Percentiles rank a stretch among this genome's conserved stretches.
Conservation (phyloP, 1,284 basidiomycete species). For the Puccinia horiana region DNA sequence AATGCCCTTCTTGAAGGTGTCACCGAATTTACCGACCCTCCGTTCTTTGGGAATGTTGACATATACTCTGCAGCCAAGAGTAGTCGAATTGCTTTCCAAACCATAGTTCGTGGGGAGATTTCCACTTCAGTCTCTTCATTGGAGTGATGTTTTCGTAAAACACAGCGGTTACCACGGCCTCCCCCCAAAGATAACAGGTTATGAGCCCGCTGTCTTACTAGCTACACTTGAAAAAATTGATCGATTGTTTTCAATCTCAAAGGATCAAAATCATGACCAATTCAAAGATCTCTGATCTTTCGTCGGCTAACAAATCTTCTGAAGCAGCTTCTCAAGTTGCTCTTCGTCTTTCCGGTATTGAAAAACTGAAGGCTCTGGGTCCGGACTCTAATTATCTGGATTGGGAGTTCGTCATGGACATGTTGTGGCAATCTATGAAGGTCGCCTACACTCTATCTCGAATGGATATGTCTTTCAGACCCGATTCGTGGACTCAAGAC, state of each 20-base stretch:
- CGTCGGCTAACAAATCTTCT: too few relatives aligned
- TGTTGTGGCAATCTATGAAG: too few relatives aligned
- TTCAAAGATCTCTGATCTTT: too few relatives aligned
- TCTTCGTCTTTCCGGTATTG: too few relatives aligned
- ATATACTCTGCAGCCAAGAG: constrained; percentile 12
- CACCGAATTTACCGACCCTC: background rate
- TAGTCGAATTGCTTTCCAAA: background rate
- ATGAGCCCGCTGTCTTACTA: too few relatives aligned
- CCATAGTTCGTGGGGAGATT: background rate
- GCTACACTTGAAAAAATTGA: too few relatives aligned
- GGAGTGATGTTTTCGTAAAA: constrained; percentile 16
- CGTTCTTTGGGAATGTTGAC: constrained; percentile 21
- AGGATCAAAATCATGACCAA: too few relatives aligned
- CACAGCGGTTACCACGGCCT: background rate
- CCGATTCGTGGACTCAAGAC: background rate
- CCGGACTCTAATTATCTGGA: background rate
- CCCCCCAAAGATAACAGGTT: constrained; percentile 24
- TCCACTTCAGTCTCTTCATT: background rate
- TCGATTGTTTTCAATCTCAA: too few relatives aligned
- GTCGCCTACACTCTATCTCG: background rate
- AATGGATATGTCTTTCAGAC: background rate
- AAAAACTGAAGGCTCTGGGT: background rate
- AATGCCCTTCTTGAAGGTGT: background rate
- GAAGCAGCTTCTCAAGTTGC: too few relatives aligned
- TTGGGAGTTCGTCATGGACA: background rate